These are phyloP conservation scores for Podaxis carcinomalis DNA, from an alignment of 768 basidiomycete species.

Conservation along the genomic window DNA sequence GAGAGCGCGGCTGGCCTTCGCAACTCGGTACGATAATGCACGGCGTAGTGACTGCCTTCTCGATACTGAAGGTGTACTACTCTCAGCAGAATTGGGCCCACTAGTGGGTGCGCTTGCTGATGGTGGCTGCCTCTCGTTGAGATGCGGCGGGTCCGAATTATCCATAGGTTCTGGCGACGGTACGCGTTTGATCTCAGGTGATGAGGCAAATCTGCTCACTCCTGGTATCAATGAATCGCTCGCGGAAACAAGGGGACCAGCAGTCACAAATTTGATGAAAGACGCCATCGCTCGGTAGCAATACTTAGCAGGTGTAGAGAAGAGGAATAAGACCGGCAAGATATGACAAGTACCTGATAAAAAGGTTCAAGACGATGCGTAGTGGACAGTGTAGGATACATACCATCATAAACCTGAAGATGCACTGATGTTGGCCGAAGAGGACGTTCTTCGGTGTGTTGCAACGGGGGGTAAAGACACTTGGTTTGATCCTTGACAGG, in stretches of 20 bases:
- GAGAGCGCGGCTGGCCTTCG: conserved; percentile 14
- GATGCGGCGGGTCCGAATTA: neutral
- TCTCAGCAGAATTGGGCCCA: neutral
- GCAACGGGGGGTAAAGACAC: conserved; percentile 51
- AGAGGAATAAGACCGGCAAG: conserved; percentile 68
- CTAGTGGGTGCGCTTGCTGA: neutral
- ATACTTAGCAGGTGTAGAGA: conserved; percentile 75
- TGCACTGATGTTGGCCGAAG: conserved; percentile 75
- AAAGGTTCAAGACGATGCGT: conserved; percentile 2
- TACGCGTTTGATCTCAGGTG: neutral
- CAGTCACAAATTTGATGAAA: conserved; percentile 66
- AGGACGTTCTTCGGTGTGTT: conserved; percentile 47
- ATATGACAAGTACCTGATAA: conserved; percentile 64
- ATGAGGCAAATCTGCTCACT: neutral
- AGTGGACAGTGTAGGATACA: conserved; percentile 17
- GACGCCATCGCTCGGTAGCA: conserved; percentile 75
- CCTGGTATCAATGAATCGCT: neutral
- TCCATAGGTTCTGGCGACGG: conserved; percentile 3
- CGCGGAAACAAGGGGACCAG: conserved; percentile 13
- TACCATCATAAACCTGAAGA: conserved; percentile 90
- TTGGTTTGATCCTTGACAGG: conserved; percentile 40
- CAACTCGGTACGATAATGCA: conserved; percentile 16
- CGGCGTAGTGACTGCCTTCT: conserved; percentile 20
- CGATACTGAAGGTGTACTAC: neutral
- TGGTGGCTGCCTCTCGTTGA: neutral